Evolutionary conservation across 179 eudicot species (phyloP), one percentile per base, ranked within the genome.

Genomic region (Vitellaria paradoxa): DNA sequence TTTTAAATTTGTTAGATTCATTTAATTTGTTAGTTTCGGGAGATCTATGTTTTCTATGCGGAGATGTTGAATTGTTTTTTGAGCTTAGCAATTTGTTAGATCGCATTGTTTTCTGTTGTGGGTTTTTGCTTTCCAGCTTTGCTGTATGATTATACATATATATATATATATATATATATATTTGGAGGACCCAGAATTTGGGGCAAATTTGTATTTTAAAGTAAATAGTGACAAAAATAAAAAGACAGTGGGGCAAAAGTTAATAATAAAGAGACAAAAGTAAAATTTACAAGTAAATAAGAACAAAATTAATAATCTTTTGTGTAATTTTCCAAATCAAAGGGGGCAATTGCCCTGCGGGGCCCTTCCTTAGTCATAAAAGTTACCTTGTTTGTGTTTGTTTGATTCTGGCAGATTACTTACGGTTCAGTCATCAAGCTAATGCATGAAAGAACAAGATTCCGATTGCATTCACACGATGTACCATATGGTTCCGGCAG

Each of bases 401-500:
- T 62, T 69, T 18, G 73, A 52, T 70, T 74, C 76, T 84, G 73
- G 65, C 73, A 96, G 99, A 84, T 96, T 75, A 92, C 99, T n/a
- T 94, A 91, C 84, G 98, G 98, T 11, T 92, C 98, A 42, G 89
- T 81, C 23, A 82, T 96, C 84, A 96, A 96, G 79, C 85, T 96
- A 77, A 94, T 89, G 98, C 98, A 96, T 65, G 98, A 96, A 65
- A 89, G 75, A 82, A 91, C 99, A 5, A 94, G 89, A 74, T 86
- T 81, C 76, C 83, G 98, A 76, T 83, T 96, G 79, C 99, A 96
- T 78, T 92, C 98, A 4, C 99, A 96, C 24, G 99, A 96, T 65
- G 94, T 96, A 76, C 98, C 98, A 3, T 96, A 96, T 83, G 99
- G 99, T 49, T 96, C 99, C 21, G 99, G 98, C 72, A 96, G 99